phyloP scores from a whole-genome alignment of 2,329 filamentous ascomycete genomes.

The Cordyceps cicadae region DNA sequence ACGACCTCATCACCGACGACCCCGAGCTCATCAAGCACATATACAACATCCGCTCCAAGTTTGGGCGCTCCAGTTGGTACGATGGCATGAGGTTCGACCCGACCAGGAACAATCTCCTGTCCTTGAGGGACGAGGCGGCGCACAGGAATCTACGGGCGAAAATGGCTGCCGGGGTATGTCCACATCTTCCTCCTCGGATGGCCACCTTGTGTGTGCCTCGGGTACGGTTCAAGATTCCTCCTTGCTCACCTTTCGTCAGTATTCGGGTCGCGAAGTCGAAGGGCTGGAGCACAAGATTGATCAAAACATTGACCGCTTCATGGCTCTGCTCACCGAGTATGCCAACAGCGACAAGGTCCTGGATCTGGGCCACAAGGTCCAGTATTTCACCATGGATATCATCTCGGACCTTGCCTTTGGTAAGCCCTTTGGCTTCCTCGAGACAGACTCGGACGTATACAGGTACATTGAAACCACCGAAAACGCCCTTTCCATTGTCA shows the following conservation, averaged over 20 bases:
- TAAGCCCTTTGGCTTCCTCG: constrained; percentile 37
- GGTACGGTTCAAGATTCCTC: not conserved
- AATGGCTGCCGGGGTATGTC: constrained; percentile 39
- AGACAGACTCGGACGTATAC: constrained; percentile 36
- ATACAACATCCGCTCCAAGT: constrained; percentile 25
- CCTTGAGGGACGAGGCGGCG: constrained; percentile 36
- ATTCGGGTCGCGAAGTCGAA: constrained; percentile 45
- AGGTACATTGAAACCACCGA: constrained; percentile 37
- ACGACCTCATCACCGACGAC: constrained; percentile 31
- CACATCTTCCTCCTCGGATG: not conserved
- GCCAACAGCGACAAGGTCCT: constrained; percentile 29
- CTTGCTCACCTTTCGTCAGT: constrained; percentile 18
- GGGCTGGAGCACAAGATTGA: constrained; percentile 42
- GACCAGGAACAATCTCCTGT: constrained; percentile 42
- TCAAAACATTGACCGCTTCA: constrained; percentile 34
- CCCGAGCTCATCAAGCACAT: constrained; percentile 29
- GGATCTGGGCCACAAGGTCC: constrained; percentile 38
- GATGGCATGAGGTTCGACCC: constrained; percentile 44
- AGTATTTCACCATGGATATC: constrained; percentile 46
- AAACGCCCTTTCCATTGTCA: constrained; percentile 34
- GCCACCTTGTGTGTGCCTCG: not conserved
- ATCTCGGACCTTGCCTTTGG: constrained; percentile 44
- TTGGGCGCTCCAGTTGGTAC: constrained; percentile 35
- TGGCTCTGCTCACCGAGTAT: constrained; percentile 36
- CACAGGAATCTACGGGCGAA: constrained; percentile 36